Percentiles rank a stretch among this genome's conserved stretches.
phyloP scores from a whole-genome alignment of 805 yeast genomes.

The Phaffomyces antillensis region DNA sequence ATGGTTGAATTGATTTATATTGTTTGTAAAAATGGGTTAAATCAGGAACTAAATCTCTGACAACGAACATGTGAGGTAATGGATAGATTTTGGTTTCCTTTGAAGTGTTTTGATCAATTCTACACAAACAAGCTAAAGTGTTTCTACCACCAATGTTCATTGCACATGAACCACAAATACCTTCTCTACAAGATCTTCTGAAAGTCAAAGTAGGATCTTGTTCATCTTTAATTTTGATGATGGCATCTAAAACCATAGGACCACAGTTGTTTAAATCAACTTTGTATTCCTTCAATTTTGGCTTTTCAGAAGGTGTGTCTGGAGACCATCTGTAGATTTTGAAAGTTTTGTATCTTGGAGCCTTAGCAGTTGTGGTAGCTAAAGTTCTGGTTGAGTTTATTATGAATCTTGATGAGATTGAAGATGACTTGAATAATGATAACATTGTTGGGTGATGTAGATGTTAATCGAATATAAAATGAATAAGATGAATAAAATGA shows the following conservation, averaged over 20 bases:
- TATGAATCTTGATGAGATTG: slow-evolving; percentile 2
- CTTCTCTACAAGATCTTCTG: slow-evolving; percentile 98
- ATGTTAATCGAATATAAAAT: too few species aligned
- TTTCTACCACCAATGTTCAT: slow-evolving; percentile 98
- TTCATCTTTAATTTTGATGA: slow-evolving; percentile 91
- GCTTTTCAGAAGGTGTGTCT: slow-evolving; percentile 89
- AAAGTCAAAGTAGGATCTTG: slow-evolving; percentile 93
- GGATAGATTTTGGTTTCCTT: slow-evolving; percentile 89
- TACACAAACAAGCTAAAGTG: slow-evolving; percentile 94
- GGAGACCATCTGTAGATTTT: slow-evolving; percentile 98
- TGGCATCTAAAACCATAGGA: slow-evolving; percentile 96
- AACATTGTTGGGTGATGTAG: background rate
- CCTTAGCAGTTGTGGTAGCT: slow-evolving; percentile 44
- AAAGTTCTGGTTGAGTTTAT: slow-evolving; percentile 17
- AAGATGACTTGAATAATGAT: slow-evolving; percentile 1
- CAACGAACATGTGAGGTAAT: slow-evolving; percentile 96
- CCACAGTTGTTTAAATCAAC: slow-evolving; percentile 89
- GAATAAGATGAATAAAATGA: too few species aligned
- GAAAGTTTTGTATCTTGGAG: slow-evolving; percentile 68
- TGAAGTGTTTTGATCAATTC: slow-evolving; percentile 72
- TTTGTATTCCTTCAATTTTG: slow-evolving; percentile 74
- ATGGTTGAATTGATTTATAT: slow-evolving; percentile 96
- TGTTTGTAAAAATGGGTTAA: slow-evolving; percentile 96
- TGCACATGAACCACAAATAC: slow-evolving; percentile 99
- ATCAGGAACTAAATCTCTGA: slow-evolving; percentile 95